Conservation (phyloP, 192 early-diverging fungal genomes). For the Backusella tarrabulga region DNA sequence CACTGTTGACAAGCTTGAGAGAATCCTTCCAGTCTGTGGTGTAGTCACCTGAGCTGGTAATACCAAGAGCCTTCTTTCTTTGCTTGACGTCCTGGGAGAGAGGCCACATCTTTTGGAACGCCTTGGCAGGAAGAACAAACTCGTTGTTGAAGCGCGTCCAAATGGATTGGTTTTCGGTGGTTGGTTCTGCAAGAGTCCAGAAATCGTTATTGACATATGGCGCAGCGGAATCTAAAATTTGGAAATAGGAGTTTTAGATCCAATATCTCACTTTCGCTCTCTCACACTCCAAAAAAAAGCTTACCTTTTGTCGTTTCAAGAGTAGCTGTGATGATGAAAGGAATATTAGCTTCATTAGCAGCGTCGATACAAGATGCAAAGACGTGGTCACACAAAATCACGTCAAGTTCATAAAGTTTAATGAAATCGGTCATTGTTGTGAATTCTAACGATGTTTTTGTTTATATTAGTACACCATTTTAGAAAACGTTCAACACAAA, state of each 20-base stretch:
- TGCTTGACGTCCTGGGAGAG: background rate
- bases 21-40: background rate
- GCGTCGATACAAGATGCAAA: slow-evolving; percentile 10
- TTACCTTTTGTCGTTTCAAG: too few species aligned
- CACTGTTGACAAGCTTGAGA: slow-evolving; percentile 22
- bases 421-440: background rate
- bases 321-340: too few species aligned
- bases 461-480: background rate
- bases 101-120: background rate
- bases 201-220: background rate
- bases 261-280: too few species aligned
- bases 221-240: background rate
- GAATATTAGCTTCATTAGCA: slow-evolving; percentile 2
- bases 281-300: too few species aligned
- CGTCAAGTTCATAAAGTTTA: background rate
- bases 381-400: slow-evolving; percentile 22
- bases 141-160: background rate
- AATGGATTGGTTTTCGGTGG: background rate
- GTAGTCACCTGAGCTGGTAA: too few species aligned
- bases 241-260: too few species aligned
- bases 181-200: background rate
- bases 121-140: background rate
- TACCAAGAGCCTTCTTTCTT: background rate
- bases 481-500: background rate
- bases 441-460: background rate